phyloP scores from a whole-genome alignment of 352 stramenopile species.

The Stephanocyclus meneghinianus region DNA sequence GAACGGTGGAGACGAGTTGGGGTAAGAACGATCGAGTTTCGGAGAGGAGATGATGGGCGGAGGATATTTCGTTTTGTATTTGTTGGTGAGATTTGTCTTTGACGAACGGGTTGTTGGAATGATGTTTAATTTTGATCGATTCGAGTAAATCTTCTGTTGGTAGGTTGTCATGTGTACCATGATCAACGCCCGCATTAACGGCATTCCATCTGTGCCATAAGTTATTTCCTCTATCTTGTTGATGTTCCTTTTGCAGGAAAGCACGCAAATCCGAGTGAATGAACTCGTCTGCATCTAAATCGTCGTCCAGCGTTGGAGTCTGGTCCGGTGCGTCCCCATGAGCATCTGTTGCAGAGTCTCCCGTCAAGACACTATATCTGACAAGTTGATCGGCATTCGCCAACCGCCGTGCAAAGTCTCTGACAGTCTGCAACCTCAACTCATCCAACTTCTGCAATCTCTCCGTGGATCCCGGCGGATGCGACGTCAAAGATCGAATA shows the following conservation, averaged over 20 bases:
- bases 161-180: no score
- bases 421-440: conserved; percentile 66
- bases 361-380: conserved; percentile 18
- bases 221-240: neutral
- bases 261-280: conserved; percentile 41
- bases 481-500: conserved; percentile 66
- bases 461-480: conserved; percentile 69
- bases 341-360: neutral
- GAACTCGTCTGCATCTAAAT: conserved; percentile 44
- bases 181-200: no score
- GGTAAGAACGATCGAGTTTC: conserved; percentile 71
- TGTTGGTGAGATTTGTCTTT: conserved; percentile 13
- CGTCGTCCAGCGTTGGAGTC: neutral
- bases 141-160: no score
- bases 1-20: conserved; percentile 76
- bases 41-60: conserved; percentile 40
- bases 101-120: neutral
- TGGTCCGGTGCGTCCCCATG: neutral
- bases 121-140: neutral
- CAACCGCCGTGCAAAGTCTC: conserved; percentile 57
- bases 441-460: conserved; percentile 70
- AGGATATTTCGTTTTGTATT: conserved; percentile 17
- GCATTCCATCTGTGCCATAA: neutral
- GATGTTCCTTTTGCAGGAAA: conserved; percentile 33
- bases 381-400: conserved; percentile 60